phyloP scores from a whole-genome alignment of 495 filamentous ascomycete species.

The Aspergillus leporis region DNA sequence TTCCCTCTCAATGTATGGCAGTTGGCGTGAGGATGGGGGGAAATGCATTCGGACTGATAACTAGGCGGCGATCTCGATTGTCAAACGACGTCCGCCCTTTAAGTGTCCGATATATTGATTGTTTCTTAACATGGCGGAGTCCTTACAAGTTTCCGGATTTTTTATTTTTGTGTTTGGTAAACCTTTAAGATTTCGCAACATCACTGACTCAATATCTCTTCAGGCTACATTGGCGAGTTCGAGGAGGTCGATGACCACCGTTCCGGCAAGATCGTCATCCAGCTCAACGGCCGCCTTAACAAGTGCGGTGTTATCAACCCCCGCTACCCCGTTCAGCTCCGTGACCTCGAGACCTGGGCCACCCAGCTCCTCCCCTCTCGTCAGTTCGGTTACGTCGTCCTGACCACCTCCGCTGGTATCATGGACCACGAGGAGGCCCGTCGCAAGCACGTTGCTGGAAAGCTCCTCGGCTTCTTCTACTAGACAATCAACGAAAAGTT shows the following conservation, averaged over 20 bases:
- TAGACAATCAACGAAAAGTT: constrained; percentile 51
- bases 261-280: constrained; percentile 96
- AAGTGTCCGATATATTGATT: constrained; percentile 91
- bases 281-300: constrained; percentile 93
- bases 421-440: constrained; percentile 99
- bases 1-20: constrained; percentile 3
- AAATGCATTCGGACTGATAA: constrained; percentile 87
- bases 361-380: constrained; percentile 96
- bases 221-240: constrained; percentile 99
- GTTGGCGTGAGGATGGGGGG: background rate
- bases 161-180: constrained; percentile 32
- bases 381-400: constrained; percentile 99
- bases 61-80: constrained; percentile 87
- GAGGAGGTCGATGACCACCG: constrained; percentile 99
- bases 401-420: constrained; percentile 97
- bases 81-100: constrained; percentile 90
- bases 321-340: constrained; percentile 96
- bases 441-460: constrained; percentile 94
- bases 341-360: constrained; percentile 98
- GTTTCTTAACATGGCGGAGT: constrained; percentile 58
- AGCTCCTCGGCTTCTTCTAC: constrained; percentile 97
- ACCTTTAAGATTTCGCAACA: constrained; percentile 29
- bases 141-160: constrained; percentile 89
- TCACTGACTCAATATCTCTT: constrained; percentile 49
- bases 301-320: constrained; percentile 99